Conservation (phyloP, 345 rosid genomes). For the Geranium brycei region DNA sequence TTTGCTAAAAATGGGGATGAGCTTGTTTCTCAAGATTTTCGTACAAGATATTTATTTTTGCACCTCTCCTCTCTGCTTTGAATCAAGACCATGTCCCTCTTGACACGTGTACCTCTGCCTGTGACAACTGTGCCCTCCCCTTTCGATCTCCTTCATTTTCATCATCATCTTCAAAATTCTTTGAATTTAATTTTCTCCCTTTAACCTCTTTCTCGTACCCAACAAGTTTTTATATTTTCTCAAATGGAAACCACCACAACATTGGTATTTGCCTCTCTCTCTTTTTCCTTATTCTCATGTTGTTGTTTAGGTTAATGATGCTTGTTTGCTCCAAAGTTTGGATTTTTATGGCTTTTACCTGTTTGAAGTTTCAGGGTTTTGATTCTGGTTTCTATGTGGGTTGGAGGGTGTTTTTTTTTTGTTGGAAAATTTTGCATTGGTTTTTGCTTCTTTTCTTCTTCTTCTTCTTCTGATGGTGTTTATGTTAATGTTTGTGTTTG, state of each 20-base stretch:
- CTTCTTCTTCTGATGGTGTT: background rate
- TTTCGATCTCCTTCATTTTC: background rate
- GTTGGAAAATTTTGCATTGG: too few relatives aligned
- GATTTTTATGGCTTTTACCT: background rate
- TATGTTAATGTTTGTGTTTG: background rate
- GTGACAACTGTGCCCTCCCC: conserved; percentile 41
- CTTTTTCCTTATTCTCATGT: background rate
- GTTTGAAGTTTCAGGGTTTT: background rate
- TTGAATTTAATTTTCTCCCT: background rate
- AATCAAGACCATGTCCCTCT: conserved; percentile 14
- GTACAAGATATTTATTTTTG: background rate
- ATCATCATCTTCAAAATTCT: background rate
- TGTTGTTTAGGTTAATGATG: background rate
- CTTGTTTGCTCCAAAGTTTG: background rate
- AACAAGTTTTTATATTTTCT: background rate
- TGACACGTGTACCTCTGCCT: conserved; percentile 59
- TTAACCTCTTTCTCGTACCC: background rate
- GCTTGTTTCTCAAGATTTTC: background rate
- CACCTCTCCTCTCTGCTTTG: conserved; percentile 2
- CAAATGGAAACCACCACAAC: background rate
- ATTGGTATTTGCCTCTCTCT: background rate
- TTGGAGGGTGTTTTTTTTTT: background rate
- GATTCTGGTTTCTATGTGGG: background rate
- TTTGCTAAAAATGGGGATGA: too few relatives aligned
- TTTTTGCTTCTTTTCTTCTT: too few relatives aligned